Evolutionary conservation across 176 grass and related monocot genomes (phyloP).

Genomic region (Hsuehochloa calcarea): DNA sequence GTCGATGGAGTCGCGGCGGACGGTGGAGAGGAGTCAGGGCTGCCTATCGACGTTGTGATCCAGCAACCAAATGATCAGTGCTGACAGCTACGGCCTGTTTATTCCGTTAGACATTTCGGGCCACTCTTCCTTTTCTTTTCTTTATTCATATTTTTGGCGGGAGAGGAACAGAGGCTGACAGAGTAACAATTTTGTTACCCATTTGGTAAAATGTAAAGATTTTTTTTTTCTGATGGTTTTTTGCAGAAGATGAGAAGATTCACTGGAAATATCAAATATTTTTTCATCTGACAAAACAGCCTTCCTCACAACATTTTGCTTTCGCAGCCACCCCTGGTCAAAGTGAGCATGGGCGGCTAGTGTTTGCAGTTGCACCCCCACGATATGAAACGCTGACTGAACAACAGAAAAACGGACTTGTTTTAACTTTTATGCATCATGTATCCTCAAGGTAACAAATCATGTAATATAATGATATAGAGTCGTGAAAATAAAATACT

Average conservation of each 20-base stretch:
- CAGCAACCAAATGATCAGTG: conserved; percentile 26
- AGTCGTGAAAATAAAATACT: neutral
- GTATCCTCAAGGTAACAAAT: neutral
- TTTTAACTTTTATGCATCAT: neutral
- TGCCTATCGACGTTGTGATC: conserved; percentile 37
- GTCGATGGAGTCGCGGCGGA: neutral
- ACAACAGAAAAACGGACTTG: neutral
- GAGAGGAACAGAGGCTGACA: conserved; percentile 40
- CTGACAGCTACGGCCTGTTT: conserved; percentile 23
- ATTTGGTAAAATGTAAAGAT: conserved; percentile 49
- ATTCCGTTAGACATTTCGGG: neutral
- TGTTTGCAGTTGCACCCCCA: neutral
- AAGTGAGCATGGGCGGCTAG: neutral
- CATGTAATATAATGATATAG: neutral
- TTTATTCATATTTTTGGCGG: conserved; percentile 51
- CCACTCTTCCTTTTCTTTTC: neutral
- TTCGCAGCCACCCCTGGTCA: neutral
- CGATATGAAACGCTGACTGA: neutral
- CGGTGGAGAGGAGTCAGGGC: conserved; percentile 1
- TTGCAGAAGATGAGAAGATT: conserved; percentile 19
- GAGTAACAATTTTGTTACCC: conserved; percentile 44
- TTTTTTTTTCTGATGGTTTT: neutral
- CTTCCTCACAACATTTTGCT: neutral
- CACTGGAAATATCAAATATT: neutral
- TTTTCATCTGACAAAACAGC: neutral